Evolutionary conservation across 495 filamentous ascomycete genomes (phyloP).

Genomic region (Halenospora varia): DNA sequence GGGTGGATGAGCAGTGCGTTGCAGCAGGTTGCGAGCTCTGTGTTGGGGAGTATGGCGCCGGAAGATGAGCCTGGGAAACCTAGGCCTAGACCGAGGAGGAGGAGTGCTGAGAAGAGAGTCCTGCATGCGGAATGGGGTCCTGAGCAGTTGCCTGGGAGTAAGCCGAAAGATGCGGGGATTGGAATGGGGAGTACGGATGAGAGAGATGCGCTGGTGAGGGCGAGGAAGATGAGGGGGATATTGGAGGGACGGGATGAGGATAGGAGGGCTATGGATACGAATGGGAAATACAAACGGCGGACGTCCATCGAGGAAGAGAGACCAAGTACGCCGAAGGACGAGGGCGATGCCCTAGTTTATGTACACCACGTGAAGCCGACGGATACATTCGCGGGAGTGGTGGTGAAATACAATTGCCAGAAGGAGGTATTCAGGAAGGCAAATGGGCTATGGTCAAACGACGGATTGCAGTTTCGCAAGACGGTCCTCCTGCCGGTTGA

Average conservation of each 20-base stretch:
- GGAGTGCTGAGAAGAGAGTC: constrained; percentile 2
- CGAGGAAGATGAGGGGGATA: constrained; percentile 42
- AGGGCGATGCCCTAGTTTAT: constrained; percentile 78
- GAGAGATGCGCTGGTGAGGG: constrained; percentile 43
- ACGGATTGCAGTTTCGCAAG: constrained; percentile 79
- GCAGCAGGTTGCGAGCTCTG: constrained; percentile 30
- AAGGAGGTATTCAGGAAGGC: constrained; percentile 75
- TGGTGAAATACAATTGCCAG: constrained; percentile 83
- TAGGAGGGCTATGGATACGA: constrained; percentile 42
- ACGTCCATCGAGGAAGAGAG: constrained; percentile 43
- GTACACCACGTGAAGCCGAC: constrained; percentile 77
- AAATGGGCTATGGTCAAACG: constrained; percentile 92
- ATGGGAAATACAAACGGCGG: constrained; percentile 47
- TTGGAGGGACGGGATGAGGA: constrained; percentile 46
- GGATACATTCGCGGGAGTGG: constrained; percentile 86
- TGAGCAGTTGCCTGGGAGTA: constrained; percentile 23
- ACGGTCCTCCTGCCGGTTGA: constrained; percentile 84
- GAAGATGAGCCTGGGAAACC: constrained; percentile 1
- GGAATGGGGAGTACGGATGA: constrained; percentile 43
- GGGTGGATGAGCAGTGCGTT: constrained; percentile 22
- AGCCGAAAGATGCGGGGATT: constrained; percentile 35
- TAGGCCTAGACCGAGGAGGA: neutral
- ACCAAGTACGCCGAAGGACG: constrained; percentile 38
- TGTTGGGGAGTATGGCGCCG: constrained; percentile 21
- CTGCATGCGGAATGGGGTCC: constrained; percentile 24